Evolutionary conservation across 805 yeast species (phyloP), one percentile per base, ranked within the genome.

Genomic region (Pichia cabralensis): DNA sequence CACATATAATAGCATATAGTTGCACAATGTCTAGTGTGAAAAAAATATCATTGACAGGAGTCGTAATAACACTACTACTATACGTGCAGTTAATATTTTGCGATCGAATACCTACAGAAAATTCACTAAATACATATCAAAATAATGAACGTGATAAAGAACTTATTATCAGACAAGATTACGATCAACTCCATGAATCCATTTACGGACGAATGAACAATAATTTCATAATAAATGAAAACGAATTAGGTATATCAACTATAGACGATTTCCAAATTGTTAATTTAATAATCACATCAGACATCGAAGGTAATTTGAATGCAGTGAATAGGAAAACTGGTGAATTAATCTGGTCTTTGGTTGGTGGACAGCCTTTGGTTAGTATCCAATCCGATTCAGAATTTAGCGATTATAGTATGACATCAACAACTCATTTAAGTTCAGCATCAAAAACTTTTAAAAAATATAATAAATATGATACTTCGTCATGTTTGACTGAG

Each of bases 301-400:
- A 88, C 48, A 69, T 86, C 2, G 95, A 89, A 49, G 97, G 96
- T 2, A 77, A 81, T 20, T 55, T 88, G 8, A 92, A 85, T 51
- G 95, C 92, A 0, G 56, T 86, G 8, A 75, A 78, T 43, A 63
- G 96, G 40, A 63, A 71, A 32, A 74, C 80, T 0, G 97, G 97
- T 2, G 71, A 71, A 18, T 53, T 77, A 8, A 50, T 79, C 12
- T 88, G 97, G 97, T 67, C 85, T 0, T 56, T 86, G 3, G 70
- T 73, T 5, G 74, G 82, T 3, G 72, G 70, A 14, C 71, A 68
- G 3, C 79, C 94, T 0, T 58, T 81, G 34, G 83, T 80, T 9
- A 56, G 38, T 2, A 41, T 55, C 3, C 30, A 60, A 21, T 50
- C 55, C 1, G 42, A 42, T 8, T 28, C 24, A 7, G 30, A 21